phyloP scores from a whole-genome alignment of 1,284 basidiomycete genomes.

The Ceratobasidium sp. region DNA sequence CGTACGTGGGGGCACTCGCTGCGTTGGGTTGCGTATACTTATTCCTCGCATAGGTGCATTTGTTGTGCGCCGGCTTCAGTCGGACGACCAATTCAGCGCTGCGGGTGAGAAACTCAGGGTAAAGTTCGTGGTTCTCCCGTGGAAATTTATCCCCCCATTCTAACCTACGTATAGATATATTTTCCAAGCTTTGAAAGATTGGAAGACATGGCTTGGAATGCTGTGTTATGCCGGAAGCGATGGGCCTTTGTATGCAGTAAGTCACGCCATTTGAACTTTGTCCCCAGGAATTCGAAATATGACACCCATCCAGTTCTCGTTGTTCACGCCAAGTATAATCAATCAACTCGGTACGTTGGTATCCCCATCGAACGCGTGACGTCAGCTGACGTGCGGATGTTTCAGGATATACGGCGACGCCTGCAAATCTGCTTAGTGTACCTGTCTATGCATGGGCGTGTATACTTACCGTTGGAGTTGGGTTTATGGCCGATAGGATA shows the following conservation, averaged over 20 bases:
- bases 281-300: slow-evolving; percentile 43
- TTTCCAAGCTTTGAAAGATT: slow-evolving; percentile 64
- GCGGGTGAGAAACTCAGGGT: slow-evolving; percentile 67
- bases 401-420: slow-evolving; percentile 66
- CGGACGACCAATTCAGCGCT: slow-evolving; percentile 74
- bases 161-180: slow-evolving; percentile 54
- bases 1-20: slow-evolving; percentile 44
- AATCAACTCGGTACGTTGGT: slow-evolving; percentile 47
- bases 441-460: slow-evolving; percentile 64
- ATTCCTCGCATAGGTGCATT: slow-evolving; percentile 52
- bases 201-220: slow-evolving; percentile 73
- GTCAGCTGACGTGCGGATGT: background rate
- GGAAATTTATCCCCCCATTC: background rate
- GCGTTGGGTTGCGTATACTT: slow-evolving; percentile 49
- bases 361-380: slow-evolving; percentile 29
- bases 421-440: slow-evolving; percentile 73
- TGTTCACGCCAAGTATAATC: slow-evolving; percentile 63
- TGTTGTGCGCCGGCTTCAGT: slow-evolving; percentile 68
- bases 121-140: slow-evolving; percentile 49
- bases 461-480: slow-evolving; percentile 43
- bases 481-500: slow-evolving; percentile 43
- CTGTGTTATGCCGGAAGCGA: slow-evolving; percentile 49
- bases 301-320: slow-evolving; percentile 59
- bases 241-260: slow-evolving; percentile 70
- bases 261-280: slow-evolving; percentile 29